Conservation (phyloP, 345 rosid species). For the Hibiscus tridactylites region DNA sequence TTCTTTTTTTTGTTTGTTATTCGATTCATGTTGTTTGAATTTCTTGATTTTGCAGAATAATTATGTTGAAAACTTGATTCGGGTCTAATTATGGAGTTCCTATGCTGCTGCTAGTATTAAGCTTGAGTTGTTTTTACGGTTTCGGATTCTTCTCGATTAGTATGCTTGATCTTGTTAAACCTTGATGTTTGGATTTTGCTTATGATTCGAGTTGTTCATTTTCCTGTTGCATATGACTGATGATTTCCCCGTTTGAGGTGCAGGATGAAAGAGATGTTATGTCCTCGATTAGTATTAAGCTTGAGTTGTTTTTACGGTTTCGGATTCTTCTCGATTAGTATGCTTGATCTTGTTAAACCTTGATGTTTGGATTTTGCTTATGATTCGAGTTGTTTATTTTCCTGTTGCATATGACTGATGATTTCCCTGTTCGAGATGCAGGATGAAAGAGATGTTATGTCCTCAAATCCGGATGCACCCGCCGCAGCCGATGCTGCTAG, state of each 20-base stretch:
- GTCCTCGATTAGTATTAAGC: too few species aligned
- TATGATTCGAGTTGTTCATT: too few species aligned
- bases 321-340: neutral
- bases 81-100: neutral
- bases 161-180: too few species aligned
- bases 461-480: constrained; percentile 47
- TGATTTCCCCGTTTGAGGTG: too few species aligned
- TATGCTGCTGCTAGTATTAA: neutral
- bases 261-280: too few species aligned
- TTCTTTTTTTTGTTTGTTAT: neutral
- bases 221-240: too few species aligned
- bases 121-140: neutral
- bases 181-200: too few species aligned
- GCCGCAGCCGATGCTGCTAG: constrained; percentile 28
- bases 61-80: neutral
- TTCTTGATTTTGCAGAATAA: neutral
- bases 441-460: constrained; percentile 62
- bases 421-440: constrained; percentile 19
- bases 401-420: neutral
- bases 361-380: neutral
- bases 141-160: neutral
- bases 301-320: neutral
- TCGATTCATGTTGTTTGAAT: neutral
- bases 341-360: neutral
- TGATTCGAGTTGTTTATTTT: neutral